Base-by-base conservation (phyloP, 176 grass and related monocot species). In the Musa beccarii region DNA sequence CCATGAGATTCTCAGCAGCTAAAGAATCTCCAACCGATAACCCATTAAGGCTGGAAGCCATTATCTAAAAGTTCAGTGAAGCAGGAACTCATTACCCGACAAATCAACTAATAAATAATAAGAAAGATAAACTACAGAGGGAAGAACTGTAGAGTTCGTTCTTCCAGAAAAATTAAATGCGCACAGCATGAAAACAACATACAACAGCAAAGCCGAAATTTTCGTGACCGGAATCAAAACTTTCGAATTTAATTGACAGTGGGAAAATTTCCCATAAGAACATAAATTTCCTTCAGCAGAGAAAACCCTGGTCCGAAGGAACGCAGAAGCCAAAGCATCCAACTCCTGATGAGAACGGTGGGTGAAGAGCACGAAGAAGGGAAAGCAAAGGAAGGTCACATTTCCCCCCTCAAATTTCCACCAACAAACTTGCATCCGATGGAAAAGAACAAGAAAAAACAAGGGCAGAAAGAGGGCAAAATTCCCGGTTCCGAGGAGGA, bases 41-140 rank as follows among this genome's bases (percentile, higher is more conserved):
- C 52, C 95, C 95, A 54, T 98, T 98, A 77, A 98, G 74, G 68
- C 90, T 93, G 49, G 87, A 85, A 23, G 90, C 87, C 85, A 93
- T 93, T 62, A 93, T 85, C 90, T 93, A 74, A 69, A 85, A 85
- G 51, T 52, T 75, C 23, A 62, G 21, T 50, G 43, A 15, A 10
- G 64, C 49, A 52, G 14, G n/a, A 63, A 52, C n/a, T 52, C 19
- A 51, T 15, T 43, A 64, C 59, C 17, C 14, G 19, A 10, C n/a
- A 66, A 76, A 19, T 13, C 75, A 66, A 16, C 0, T 25, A 73
- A 54, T 17, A 2, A 12, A 22, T 22, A 29, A 29, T 29, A 29
- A 0, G 29, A 29, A 29, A 29, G 29, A 29, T 29, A 29, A 29
- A 0, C 26, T 28, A 28, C 26, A 28, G 26, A 28, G 26, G 26